A percentile compares a stretch with the other conserved stretches of the same genome.
Evolutionary conservation across 75 land plant genomes (phyloP).

Genomic region (Sequoia sempervirens): DNA sequence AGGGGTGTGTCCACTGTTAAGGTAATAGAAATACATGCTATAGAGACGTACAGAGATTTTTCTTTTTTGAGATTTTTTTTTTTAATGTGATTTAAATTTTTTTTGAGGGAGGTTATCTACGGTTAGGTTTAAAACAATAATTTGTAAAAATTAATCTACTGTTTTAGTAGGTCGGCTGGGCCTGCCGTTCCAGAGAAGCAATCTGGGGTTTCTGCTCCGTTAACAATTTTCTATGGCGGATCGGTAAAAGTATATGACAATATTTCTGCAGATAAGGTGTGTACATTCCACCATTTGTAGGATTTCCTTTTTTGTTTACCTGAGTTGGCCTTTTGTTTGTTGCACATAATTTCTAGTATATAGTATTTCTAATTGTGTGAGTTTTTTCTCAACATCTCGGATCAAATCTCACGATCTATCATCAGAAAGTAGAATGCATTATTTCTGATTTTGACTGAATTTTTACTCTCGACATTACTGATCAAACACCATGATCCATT

Average conservation of each 20-base stretch:
- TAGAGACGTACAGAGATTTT: neutral
- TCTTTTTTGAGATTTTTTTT: neutral
- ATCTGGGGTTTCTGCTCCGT: conserved; percentile 14
- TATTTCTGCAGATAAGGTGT: conserved; percentile 44
- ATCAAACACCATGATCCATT: too few relatives aligned
- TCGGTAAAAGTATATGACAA: conserved; percentile 47
- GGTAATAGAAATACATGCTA: too few relatives aligned
- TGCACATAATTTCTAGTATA: too few relatives aligned
- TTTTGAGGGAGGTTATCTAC: neutral
- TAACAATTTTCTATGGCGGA: conserved; percentile 59
- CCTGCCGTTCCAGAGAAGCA: neutral
- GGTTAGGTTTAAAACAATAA: neutral
- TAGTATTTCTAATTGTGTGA: too few relatives aligned
- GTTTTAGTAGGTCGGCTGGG: neutral
- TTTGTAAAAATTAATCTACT: neutral
- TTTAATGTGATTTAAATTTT: too few relatives aligned
- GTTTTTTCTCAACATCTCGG: too few relatives aligned
- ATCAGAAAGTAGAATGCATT: too few relatives aligned
- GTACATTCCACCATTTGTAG: neutral
- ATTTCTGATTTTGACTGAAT: too few relatives aligned
- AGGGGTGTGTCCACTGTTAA: neutral
- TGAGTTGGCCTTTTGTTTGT: too few relatives aligned
- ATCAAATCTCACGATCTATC: too few relatives aligned
- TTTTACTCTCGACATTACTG: too few relatives aligned
- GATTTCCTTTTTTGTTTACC: too few relatives aligned